Evolutionary conservation across 2,329 filamentous ascomycete species (phyloP).

Genomic region (Arthroderma sp.): DNA sequence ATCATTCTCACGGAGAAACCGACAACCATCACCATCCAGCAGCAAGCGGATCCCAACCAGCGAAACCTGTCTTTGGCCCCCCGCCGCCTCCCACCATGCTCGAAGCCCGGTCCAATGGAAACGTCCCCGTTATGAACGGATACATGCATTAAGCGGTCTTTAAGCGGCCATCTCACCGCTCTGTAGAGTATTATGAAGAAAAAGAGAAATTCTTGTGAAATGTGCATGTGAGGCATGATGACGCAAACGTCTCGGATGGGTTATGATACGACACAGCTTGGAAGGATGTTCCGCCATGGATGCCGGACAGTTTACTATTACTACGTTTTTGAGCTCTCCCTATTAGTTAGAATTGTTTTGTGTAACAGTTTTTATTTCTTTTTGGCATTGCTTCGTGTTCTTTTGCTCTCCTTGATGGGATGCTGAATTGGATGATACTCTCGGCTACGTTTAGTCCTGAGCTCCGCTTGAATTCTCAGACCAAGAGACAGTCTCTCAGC

Average conservation of each 20-base stretch:
- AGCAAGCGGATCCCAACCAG: conserved; percentile 20
- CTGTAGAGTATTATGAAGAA: conserved; percentile 4
- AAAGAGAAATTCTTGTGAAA: neutral
- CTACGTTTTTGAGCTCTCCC: neutral
- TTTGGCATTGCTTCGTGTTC: neutral
- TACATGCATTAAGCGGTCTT: conserved; percentile 20
- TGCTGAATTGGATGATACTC: neutral
- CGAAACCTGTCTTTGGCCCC: conserved; percentile 37
- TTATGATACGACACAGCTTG: too few relatives aligned
- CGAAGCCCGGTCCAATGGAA: conserved; percentile 36
- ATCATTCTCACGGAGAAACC: conserved; percentile 54
- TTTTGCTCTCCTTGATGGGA: neutral
- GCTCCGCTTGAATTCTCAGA: too few relatives aligned
- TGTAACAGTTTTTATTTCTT: neutral
- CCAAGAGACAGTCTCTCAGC: too few relatives aligned
- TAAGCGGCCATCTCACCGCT: neutral
- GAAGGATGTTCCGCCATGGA: neutral
- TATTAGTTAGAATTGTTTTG: conserved; percentile 3
- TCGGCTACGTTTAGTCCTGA: too few relatives aligned
- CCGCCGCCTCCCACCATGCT: conserved; percentile 41
- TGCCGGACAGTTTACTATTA: neutral
- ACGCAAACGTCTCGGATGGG: neutral
- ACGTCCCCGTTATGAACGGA: conserved; percentile 33
- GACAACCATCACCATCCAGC: conserved; percentile 47
- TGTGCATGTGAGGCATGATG: neutral